Percentiles rank a stretch among this genome's conserved stretches.
Evolutionary conservation across 495 filamentous ascomycete species (phyloP).

Genomic region (Talaromyces adpressus): DNA sequence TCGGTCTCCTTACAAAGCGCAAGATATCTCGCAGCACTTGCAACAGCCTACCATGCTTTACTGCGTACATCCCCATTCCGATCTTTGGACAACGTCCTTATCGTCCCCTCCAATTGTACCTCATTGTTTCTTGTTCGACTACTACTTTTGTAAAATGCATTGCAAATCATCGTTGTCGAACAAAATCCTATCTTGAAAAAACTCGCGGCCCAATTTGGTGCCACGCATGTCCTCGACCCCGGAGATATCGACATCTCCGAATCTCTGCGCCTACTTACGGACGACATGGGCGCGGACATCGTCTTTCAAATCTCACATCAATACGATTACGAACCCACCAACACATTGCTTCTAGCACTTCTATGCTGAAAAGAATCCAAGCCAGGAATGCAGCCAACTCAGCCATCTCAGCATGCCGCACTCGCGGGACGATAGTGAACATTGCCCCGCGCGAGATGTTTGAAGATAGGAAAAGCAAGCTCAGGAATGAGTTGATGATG

Average conservation of each 20-base stretch:
- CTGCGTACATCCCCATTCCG: neutral
- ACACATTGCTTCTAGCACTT: neutral
- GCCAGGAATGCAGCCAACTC: neutral
- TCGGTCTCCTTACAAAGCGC: neutral
- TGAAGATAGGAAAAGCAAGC: neutral
- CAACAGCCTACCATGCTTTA: neutral
- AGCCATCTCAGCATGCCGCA: neutral
- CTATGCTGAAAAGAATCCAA: neutral
- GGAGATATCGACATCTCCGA: neutral
- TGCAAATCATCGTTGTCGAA: neutral
- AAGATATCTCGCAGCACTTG: neutral
- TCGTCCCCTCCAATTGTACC: neutral
- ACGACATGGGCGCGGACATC: neutral
- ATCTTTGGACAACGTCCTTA: neutral
- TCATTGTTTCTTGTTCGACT: neutral
- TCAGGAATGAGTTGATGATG: neutral
- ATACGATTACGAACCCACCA: neutral
- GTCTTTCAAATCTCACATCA: neutral
- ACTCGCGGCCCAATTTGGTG: neutral
- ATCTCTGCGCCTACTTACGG: neutral
- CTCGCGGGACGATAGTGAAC: neutral
- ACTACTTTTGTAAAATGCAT: neutral
- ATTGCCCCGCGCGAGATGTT: neutral
- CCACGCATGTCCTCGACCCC: neutral
- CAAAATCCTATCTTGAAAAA: neutral